A percentile compares a stretch with the other conserved stretches of the same genome.
Evolutionary conservation across 495 filamentous ascomycete species (phyloP).

Genomic region (Recurvomyces mirabilis): DNA sequence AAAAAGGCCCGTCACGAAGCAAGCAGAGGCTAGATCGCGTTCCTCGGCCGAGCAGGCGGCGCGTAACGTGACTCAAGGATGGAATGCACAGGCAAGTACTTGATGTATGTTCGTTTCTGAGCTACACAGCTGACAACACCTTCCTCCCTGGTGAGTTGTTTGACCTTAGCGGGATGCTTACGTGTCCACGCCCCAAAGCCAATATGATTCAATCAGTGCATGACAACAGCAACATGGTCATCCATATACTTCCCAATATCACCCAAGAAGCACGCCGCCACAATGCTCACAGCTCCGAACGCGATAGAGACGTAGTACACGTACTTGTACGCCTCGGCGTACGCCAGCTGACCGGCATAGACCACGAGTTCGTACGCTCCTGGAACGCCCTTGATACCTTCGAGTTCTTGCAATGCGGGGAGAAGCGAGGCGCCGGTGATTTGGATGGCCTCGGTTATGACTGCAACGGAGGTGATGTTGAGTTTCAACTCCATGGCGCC

Average conservation of each 20-base stretch:
- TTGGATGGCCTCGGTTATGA: conserved; percentile 39
- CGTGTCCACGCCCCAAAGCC: too few species aligned
- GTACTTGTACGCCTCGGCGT: conserved; percentile 51
- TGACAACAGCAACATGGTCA: conserved; percentile 56
- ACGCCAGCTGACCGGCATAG: conserved; percentile 50
- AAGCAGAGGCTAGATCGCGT: too few species aligned
- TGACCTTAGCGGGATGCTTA: too few species aligned
- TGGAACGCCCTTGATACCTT: conserved; percentile 45
- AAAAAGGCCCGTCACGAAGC: too few species aligned
- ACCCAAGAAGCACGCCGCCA: conserved; percentile 52
- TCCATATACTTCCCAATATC: conserved; percentile 57
- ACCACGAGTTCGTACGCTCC: conserved; percentile 48
- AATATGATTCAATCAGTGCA: too few species aligned
- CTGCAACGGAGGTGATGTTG: conserved; percentile 39
- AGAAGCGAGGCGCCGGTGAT: conserved; percentile 48
- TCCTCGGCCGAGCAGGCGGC: too few species aligned
- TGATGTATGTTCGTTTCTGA: too few species aligned
- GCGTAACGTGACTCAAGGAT: too few species aligned
- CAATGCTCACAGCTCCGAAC: conserved; percentile 52
- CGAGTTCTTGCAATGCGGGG: conserved; percentile 40
- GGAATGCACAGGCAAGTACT: too few species aligned
- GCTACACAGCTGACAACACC: too few species aligned
- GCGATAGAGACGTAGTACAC: conserved; percentile 59
- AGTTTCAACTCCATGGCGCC: conserved; percentile 41
- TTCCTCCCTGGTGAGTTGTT: too few species aligned